These are phyloP conservation scores for Pisolithus marmoratus DNA, from an alignment of 768 basidiomycete genomes.

Conservation along the genomic window DNA sequence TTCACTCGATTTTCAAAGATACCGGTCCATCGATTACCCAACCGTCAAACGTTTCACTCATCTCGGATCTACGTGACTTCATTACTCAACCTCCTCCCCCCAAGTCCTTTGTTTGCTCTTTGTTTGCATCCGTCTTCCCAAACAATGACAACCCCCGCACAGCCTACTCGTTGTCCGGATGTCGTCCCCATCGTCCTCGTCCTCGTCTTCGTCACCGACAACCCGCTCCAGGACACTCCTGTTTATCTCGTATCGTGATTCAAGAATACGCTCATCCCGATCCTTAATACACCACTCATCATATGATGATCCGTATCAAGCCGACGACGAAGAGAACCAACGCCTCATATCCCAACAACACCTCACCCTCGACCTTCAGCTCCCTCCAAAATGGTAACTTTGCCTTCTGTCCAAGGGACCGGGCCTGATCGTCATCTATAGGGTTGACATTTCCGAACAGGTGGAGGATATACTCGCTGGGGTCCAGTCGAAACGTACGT, in stretches of 20 bases:
- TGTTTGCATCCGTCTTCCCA: background rate
- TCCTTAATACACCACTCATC: conserved; percentile 35
- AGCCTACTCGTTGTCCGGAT: conserved; percentile 21
- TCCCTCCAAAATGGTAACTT: conserved; percentile 84
- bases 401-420: background rate
- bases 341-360: conserved; percentile 49
- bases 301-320: conserved; percentile 43
- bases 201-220: conserved; percentile 35
- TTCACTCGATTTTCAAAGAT: no score
- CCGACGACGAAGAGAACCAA: conserved; percentile 55
- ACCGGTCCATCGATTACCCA: no score
- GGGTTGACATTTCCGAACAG: conserved; percentile 91
- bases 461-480: conserved; percentile 73
- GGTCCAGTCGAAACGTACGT: conserved; percentile 74
- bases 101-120: background rate
- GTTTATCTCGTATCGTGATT: conserved; percentile 91
- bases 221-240: conserved; percentile 87
- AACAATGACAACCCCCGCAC: conserved; percentile 14
- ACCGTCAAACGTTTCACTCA: no score
- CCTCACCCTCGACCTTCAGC: conserved; percentile 48
- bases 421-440: conserved; percentile 27
- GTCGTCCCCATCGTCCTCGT: conserved; percentile 24
- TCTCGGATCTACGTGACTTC: no score
- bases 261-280: conserved; percentile 42
- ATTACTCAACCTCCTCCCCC: no score